Evolutionary conservation across 495 filamentous ascomycete genomes (phyloP), one percentile per base, ranked within the genome.

Genomic region (Umbilicaria muhlenbergii): DNA sequence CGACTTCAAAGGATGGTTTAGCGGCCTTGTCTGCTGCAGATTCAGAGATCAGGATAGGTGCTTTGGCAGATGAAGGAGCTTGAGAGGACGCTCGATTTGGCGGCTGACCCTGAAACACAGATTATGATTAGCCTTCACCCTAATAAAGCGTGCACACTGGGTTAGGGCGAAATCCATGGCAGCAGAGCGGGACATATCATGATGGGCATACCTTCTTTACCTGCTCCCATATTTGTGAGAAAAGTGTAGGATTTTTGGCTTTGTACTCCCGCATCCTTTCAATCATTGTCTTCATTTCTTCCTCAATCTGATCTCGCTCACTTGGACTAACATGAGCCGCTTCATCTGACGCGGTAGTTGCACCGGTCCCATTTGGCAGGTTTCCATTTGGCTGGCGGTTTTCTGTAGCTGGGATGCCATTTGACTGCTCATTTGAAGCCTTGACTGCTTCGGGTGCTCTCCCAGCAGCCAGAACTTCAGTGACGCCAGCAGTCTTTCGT

Each of bases 231-330:
- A 63, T 44, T 34, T 53, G 46, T 13, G 54, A 45, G 32, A 63
- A 62, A 8, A 55, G 35, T 33, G 51, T 45, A 16, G 60, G 60
- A 35, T 63, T 55, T 44, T 57, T 53, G 4, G 58, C 42, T 38
- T 62, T 56, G 40, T 53, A 63, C 11, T 62, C 55, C 5, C 55
- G 48, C 49, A 63, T 63, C 41, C 55, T 62, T 41, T 58, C 54
- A 4, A 63, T 48, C 60, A 63, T 60, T 38, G 35, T 36, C 41
- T 51, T 63, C 60, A 63, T 60, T 34, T 62, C 56, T 24, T 48
- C 21, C 18, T 51, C 58, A 42, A 61, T 61, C 32, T 59, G 43
- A 11, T 45, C 42, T 35, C 48, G 50, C 42, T 35, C 52, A 7
- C 39, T 36, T 13, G 46, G 21, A n/a, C 44, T 39, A 11, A 13